These are phyloP conservation scores for Aspergillus neoniger DNA, from an alignment of 2,329 filamentous ascomycete species.

Conservation along the genomic window DNA sequence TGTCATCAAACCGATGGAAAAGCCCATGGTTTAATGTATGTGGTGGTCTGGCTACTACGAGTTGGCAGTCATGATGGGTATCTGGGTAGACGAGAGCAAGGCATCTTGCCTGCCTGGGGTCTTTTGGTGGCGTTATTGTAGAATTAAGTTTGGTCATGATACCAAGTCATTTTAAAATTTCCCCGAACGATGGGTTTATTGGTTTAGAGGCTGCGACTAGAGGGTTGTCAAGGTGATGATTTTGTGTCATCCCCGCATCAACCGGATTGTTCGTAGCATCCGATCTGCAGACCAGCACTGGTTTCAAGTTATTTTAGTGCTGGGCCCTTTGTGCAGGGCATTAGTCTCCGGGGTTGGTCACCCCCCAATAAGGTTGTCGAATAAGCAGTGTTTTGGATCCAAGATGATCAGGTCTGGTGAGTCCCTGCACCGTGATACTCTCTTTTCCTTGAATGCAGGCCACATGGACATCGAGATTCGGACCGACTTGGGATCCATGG, in stretches of 20 bases:
- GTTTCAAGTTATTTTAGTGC: neutral
- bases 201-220: neutral
- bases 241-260: constrained; percentile 1
- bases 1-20: constrained; percentile 82
- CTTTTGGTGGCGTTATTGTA: neutral
- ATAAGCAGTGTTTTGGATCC: constrained; percentile 9
- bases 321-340: neutral
- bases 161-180: constrained; percentile 12
- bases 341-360: constrained; percentile 10
- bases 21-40: constrained; percentile 59
- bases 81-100: neutral
- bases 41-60: constrained; percentile 3
- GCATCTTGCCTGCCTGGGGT: neutral
- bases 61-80: constrained; percentile 9
- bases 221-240: neutral
- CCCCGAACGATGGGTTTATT: neutral
- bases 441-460: neutral
- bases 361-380: neutral
- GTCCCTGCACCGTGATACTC: constrained; percentile 1
- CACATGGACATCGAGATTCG: constrained; percentile 10
- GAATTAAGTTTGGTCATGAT: constrained; percentile 12
- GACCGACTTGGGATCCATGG: neutral
- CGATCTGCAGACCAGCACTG: neutral
- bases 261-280: neutral
- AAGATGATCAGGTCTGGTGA: constrained; percentile 23